These are phyloP conservation scores for Sporisorium graminicola DNA, from an alignment of 1,284 basidiomycete genomes.

Conservation along the genomic window DNA sequence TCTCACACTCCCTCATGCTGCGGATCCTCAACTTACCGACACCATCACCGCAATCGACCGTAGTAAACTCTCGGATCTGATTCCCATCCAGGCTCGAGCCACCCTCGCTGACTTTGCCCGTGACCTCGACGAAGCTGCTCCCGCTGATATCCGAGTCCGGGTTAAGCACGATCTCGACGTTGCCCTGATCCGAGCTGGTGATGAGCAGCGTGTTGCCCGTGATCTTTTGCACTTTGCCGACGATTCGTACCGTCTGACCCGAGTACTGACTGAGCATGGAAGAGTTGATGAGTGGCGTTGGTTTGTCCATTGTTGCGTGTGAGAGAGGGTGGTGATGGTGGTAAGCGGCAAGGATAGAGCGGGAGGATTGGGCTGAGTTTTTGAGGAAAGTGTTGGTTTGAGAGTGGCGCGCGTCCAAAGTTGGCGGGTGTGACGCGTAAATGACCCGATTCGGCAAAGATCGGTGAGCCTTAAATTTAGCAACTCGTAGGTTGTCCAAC, in stretches of 20 bases:
- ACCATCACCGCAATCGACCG: conserved; percentile 54
- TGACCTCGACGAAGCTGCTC: conserved; percentile 59
- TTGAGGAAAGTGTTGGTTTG: conserved; percentile 13
- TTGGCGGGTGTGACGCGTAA: conserved; percentile 8
- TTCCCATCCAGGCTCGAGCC: conserved; percentile 31
- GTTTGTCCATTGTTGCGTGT: conserved; percentile 57
- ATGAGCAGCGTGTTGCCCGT: conserved; percentile 57
- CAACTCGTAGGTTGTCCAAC: neutral
- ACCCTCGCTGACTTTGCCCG: conserved; percentile 64
- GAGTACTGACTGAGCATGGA: conserved; percentile 47
- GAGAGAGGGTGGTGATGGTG: neutral
- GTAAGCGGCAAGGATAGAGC: neutral
- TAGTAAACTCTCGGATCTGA: conserved; percentile 50
- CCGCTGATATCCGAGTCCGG: conserved; percentile 46
- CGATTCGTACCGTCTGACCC: conserved; percentile 60
- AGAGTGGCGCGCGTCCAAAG: conserved; percentile 7
- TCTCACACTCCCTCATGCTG: neutral
- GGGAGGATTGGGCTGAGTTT: conserved; percentile 7
- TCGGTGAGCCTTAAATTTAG: conserved; percentile 2
- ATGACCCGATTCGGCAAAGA: neutral
- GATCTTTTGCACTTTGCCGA: conserved; percentile 63
- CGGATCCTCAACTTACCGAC: conserved; percentile 50
- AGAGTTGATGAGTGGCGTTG: conserved; percentile 66
- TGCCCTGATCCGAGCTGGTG: conserved; percentile 62
- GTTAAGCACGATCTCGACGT: conserved; percentile 60